Evolutionary conservation across 805 yeast species (phyloP).

Genomic region (Wickerhamia fluorescens): DNA sequence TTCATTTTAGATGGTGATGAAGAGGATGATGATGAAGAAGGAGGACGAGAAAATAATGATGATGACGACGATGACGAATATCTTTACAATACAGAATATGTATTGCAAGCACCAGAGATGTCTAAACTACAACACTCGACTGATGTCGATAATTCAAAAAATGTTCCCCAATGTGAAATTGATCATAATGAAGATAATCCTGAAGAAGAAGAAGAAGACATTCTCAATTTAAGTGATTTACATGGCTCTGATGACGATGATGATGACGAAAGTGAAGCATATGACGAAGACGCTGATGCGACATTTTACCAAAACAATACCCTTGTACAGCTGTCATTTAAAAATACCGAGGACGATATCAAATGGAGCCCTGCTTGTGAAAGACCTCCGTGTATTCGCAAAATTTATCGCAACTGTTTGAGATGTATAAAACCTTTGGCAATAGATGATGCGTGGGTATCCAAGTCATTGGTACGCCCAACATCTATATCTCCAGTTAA

Average conservation of each 20-base stretch:
- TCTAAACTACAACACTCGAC: too few species aligned
- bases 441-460: constrained; percentile 48
- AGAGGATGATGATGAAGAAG: constrained; percentile 7
- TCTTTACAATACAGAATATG: too few species aligned
- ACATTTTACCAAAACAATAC: too few species aligned
- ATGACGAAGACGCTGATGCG: constrained; percentile 7
- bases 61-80: constrained; percentile 7
- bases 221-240: constrained; percentile 19
- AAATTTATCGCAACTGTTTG: constrained; percentile 43
- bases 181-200: too few species aligned
- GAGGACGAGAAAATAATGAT: constrained; percentile 8
- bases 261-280: too few species aligned
- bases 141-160: too few species aligned
- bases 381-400: constrained; percentile 28
- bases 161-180: too few species aligned
- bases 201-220: constrained; percentile 12
- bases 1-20: too few species aligned
- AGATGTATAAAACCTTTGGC: constrained; percentile 51
- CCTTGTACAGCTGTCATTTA: too few species aligned
- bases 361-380: constrained; percentile 45
- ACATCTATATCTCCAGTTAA: constrained; percentile 17
- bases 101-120: too few species aligned
- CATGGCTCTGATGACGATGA: constrained; percentile 26
- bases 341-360: too few species aligned
- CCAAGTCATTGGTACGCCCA: constrained; percentile 37